Percentiles rank a stretch among this genome's conserved stretches.
Conservation (phyloP, 192 early-diverging fungal species). For the Dissophora ornata region DNA sequence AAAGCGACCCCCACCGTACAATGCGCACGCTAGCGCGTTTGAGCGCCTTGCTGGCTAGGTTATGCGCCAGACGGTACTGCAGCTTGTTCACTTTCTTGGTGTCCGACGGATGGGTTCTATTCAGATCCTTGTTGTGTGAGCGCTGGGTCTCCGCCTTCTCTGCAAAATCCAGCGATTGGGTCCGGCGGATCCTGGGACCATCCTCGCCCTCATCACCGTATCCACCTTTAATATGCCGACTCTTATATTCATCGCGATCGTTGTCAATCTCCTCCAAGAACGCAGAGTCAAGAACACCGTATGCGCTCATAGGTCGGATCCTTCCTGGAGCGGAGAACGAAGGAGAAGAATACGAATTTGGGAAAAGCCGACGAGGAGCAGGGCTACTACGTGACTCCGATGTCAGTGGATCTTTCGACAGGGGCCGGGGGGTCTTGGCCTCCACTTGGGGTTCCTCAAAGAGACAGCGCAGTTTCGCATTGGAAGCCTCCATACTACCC, state of each 20-base stretch:
- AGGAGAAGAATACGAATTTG: constrained; percentile 3
- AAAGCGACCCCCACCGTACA: constrained; percentile 14
- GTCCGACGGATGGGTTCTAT: neutral
- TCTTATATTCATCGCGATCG: neutral
- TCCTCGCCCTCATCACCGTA: neutral
- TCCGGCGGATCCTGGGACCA: neutral
- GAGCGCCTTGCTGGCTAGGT: constrained; percentile 34
- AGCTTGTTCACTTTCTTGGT: constrained; percentile 21
- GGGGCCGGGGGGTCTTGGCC: neutral
- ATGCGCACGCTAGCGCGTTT: constrained; percentile 23
- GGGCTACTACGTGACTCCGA: too few species aligned
- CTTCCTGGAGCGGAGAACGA: neutral
- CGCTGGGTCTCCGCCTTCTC: neutral
- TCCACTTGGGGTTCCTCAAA: constrained; percentile 16
- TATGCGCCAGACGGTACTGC: constrained; percentile 21
- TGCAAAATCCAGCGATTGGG: constrained; percentile 37
- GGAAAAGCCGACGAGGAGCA: neutral
- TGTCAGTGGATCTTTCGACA: too few species aligned
- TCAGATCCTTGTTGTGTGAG: neutral
- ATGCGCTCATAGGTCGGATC: constrained; percentile 21
- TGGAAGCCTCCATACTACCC: too few species aligned
- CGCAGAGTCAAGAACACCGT: neutral
- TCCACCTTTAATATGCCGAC: neutral
- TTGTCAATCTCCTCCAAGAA: neutral
- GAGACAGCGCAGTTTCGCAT: constrained; percentile 5